These are phyloP conservation scores for Claviceps sp. DNA, from an alignment of 2,329 filamentous ascomycete genomes.

Conservation along the genomic window DNA sequence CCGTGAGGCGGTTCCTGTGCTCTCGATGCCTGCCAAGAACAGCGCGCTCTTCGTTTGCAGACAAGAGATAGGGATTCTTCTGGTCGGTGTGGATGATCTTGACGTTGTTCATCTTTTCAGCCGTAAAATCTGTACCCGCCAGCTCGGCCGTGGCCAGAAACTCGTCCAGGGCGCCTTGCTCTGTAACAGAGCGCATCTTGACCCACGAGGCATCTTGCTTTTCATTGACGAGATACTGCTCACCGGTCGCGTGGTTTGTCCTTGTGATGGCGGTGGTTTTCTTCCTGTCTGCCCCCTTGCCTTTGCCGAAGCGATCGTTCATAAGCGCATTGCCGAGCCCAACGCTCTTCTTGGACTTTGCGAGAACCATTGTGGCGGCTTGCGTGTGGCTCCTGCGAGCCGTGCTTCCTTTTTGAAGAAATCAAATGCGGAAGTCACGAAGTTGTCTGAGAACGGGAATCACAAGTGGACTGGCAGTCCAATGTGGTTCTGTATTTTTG, in stretches of 20 bases:
- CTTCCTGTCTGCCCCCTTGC: constrained; percentile 73
- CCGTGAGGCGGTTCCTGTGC: constrained; percentile 68
- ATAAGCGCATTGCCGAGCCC: constrained; percentile 95
- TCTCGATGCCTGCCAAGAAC: constrained; percentile 69
- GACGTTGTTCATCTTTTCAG: constrained; percentile 97
- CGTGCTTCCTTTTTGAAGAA: background rate
- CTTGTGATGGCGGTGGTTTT: constrained; percentile 47
- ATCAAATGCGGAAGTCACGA: background rate
- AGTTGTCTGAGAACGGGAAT: background rate
- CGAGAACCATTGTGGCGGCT: constrained; percentile 37
- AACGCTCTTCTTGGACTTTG: constrained; percentile 91
- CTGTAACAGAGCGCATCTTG: constrained; percentile 97
- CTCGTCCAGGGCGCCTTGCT: constrained; percentile 92
- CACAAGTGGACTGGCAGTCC: background rate
- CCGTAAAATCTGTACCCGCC: constrained; percentile 96
- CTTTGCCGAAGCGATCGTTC: constrained; percentile 96
- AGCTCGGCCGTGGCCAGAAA: constrained; percentile 92
- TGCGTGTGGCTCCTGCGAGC: constrained; percentile 3
- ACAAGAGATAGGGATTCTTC: constrained; percentile 86
- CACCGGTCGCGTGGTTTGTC: constrained; percentile 67
- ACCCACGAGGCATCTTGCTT: constrained; percentile 90
- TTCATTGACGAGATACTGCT: constrained; percentile 85
- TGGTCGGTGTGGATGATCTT: constrained; percentile 97
- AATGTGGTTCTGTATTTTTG: background rate
- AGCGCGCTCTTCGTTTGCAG: constrained; percentile 67